Evolutionary conservation across 208 protist species (phyloP), one percentile per base, ranked within the genome.

Genomic region (Trypanosoma vivax): DNA sequence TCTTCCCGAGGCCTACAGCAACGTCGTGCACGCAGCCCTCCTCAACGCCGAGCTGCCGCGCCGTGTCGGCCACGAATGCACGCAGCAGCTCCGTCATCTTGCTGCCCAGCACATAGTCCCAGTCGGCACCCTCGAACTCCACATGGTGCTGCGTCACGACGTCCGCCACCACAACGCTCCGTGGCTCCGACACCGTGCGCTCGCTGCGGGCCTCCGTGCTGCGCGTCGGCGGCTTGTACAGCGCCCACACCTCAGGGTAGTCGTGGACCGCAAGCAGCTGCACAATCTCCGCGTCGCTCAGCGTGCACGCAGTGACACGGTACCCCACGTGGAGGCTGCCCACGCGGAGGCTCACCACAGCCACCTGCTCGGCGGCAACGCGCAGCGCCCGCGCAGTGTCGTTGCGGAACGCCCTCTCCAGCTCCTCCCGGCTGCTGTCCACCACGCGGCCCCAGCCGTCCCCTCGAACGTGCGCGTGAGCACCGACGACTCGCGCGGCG

Each of bases 51-150:
- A 83, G 38, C 7, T 71, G 65, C 10, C 58, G 52, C 10, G 76
- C 76, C 16, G 66, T 65, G 30, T 65, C 76, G 29, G 41, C 30
- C 14, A 47, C 28, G 19, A 79, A 69, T 18, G 65, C 68, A 29
- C 42, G 25, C 38, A 62, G 33, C 52, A 84, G 50, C 35, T 64
- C 54, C 10, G 51, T 52, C 31, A 33, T 47, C 41, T 64, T 51
- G 31, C 55, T 52, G 52, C 66, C 60, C 46, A 82, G 45, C 46
- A 81, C 57, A 24, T 54, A 66, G 29, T 21, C 67, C 82, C 82
- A 90, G 28, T 78, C 64, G 14, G 59, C 68, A 24, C 80, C 80
- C 57, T 82, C 73, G 52, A 88, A 88, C 52, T 43, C 52, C 39
- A 65, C 46, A 33, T 70, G 56, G 63, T 75, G 68, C 54, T 48